These are phyloP conservation scores for Cylindrotheca fusiformis DNA, from an alignment of 108 stramenopile species.

Conservation along the genomic window DNA sequence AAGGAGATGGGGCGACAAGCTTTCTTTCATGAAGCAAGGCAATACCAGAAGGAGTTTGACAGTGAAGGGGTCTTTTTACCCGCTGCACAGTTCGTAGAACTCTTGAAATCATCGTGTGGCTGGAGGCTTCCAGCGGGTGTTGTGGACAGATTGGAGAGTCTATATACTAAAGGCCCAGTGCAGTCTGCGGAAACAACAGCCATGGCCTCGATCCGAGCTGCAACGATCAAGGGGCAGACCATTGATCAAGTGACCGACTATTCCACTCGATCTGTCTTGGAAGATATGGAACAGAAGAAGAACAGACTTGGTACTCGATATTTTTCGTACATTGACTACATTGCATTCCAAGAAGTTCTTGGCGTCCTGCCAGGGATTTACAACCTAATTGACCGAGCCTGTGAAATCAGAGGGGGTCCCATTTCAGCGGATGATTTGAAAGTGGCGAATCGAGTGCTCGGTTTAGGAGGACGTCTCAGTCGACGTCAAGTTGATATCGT, in stretches of 20 bases:
- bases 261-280: constrained; percentile 16
- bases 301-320: constrained; percentile 21
- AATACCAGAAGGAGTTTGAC: background rate
- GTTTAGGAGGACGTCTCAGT: constrained; percentile 36
- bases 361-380: constrained; percentile 39
- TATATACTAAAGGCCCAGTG: constrained; percentile 19
- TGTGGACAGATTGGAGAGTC: constrained; percentile 24
- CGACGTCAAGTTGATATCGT: constrained; percentile 51
- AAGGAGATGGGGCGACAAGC: constrained; percentile 51
- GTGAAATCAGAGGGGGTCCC: constrained; percentile 41
- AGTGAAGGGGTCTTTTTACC: constrained; percentile 28
- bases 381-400: constrained; percentile 37
- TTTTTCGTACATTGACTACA: constrained; percentile 41
- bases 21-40: constrained; percentile 28
- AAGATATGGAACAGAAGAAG: constrained; percentile 10
- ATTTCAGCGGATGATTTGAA: constrained; percentile 63
- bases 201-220: constrained; percentile 12
- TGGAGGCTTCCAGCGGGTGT: constrained; percentile 43
- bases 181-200: constrained; percentile 17
- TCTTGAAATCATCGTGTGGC: constrained; percentile 40
- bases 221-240: constrained; percentile 11
- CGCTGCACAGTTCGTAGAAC: constrained; percentile 26
- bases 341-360: constrained; percentile 49
- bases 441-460: constrained; percentile 43
- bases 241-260: constrained; percentile 10